These are phyloP conservation scores for Yamadazyma endophytica DNA, from an alignment of 805 yeast genomes.

Conservation along the genomic window DNA sequence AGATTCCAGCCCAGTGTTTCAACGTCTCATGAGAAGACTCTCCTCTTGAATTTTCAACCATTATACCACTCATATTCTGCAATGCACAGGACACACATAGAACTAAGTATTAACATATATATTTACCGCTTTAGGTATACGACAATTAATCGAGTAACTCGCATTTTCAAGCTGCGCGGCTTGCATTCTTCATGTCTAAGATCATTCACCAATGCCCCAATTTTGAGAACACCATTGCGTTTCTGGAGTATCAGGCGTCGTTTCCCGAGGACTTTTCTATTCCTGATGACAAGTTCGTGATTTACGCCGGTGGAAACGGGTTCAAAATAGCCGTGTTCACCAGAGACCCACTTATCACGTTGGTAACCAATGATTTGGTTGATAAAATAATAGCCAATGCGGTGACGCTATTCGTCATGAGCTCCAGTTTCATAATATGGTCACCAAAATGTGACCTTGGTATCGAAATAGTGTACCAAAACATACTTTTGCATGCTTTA, in stretches of 20 bases:
- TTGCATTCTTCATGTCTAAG: slow-evolving; percentile 4
- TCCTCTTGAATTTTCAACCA: slow-evolving; percentile 16
- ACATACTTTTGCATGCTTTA: slow-evolving; percentile 30
- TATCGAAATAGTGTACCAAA: slow-evolving; percentile 31
- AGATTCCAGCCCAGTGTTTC: slow-evolving; percentile 33
- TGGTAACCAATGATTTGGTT: not conserved
- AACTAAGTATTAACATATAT: not conserved
- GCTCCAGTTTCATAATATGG: slow-evolving; percentile 32
- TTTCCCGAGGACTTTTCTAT: slow-evolving; percentile 36
- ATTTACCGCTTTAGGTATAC: too few species aligned
- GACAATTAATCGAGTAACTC: too few species aligned
- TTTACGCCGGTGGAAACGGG: slow-evolving; percentile 34
- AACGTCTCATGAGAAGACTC: slow-evolving; percentile 33
- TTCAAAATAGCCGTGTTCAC: slow-evolving; percentile 12
- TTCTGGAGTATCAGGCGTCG: slow-evolving; percentile 27
- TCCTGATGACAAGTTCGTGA: slow-evolving; percentile 32
- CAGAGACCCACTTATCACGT: slow-evolving; percentile 14
- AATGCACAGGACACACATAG: not conserved
- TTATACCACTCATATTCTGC: too few species aligned
- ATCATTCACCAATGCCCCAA: slow-evolving; percentile 26
- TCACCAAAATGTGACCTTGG: slow-evolving; percentile 18
- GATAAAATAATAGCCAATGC: slow-evolving; percentile 1
- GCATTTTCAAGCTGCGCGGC: not conserved
- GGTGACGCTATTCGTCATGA: slow-evolving; percentile 27
- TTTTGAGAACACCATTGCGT: slow-evolving; percentile 37